phyloP scores from a whole-genome alignment of 2,329 filamentous ascomycete species.

The Bipolaris oryzae region DNA sequence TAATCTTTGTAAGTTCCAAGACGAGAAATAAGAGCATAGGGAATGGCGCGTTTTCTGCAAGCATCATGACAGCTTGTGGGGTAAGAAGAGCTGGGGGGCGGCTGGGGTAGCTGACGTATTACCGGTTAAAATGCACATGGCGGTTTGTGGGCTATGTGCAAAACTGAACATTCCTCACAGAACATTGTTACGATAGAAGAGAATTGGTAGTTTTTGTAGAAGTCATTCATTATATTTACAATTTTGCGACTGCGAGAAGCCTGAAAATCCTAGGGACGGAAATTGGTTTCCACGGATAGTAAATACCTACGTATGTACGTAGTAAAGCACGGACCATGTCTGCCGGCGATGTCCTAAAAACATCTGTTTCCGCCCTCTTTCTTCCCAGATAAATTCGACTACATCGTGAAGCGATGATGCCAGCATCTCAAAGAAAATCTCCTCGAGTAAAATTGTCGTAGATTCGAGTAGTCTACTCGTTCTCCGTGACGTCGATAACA shows the following conservation, averaged over 20 bases:
- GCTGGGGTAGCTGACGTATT: neutral
- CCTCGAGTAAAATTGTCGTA: neutral
- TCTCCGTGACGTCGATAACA: slow-evolving; percentile 62
- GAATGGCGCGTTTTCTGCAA: neutral
- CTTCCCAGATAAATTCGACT: neutral
- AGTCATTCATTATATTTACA: neutral
- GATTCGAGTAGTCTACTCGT: slow-evolving; percentile 58
- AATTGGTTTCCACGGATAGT: neutral
- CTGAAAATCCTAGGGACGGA: neutral
- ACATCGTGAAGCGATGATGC: neutral
- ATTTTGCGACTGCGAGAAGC: neutral
- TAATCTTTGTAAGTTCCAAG: neutral
- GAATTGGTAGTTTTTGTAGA: too few species aligned
- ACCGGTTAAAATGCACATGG: neutral
- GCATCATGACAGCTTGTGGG: slow-evolving; percentile 4
- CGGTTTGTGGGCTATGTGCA: neutral
- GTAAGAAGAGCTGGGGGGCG: neutral
- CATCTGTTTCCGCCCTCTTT: neutral
- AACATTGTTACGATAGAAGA: too few species aligned
- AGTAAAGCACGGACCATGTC: neutral
- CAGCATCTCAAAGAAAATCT: neutral
- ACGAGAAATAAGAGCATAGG: slow-evolving; percentile 6
- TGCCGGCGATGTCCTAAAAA: neutral
- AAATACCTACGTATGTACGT: neutral
- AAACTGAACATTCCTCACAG: too few species aligned